phyloP scores from a whole-genome alignment of 352 stramenopile genomes.

The Peronosclerospora sorghi region DNA sequence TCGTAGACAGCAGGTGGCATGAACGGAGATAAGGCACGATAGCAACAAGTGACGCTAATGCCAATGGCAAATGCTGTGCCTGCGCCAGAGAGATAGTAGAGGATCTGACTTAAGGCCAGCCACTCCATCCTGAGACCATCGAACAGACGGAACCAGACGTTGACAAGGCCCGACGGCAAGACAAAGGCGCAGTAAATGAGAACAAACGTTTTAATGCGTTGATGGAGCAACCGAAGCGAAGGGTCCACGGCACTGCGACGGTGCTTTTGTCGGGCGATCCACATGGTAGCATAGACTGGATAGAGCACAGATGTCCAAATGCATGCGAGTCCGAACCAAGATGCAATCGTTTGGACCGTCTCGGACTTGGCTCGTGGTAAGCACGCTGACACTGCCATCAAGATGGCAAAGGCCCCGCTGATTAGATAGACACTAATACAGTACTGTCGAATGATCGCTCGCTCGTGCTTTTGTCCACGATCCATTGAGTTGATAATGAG shows the following conservation, averaged over 20 bases:
- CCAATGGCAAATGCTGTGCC: constrained; percentile 51
- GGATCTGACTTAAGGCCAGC: constrained; percentile 34
- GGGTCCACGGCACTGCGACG: constrained; percentile 30
- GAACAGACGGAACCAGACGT: constrained; percentile 21
- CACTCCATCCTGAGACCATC: constrained; percentile 27
- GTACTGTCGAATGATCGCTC: constrained; percentile 41
- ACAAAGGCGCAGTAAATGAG: constrained; percentile 56
- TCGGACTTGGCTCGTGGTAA: constrained; percentile 23
- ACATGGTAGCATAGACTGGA: constrained; percentile 34
- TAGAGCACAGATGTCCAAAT: constrained; percentile 52
- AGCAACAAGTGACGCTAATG: constrained; percentile 50
- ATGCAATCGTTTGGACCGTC: constrained; percentile 23
- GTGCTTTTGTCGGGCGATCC: constrained; percentile 39
- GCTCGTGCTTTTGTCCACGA: constrained; percentile 35
- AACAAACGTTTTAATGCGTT: constrained; percentile 58
- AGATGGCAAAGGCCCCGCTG: constrained; percentile 23
- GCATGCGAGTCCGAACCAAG: constrained; percentile 34
- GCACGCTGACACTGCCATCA: constrained; percentile 24
- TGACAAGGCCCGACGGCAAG: constrained; percentile 48
- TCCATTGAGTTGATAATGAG: constrained; percentile 63
- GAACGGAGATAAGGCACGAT: constrained; percentile 40
- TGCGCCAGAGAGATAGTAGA: constrained; percentile 54
- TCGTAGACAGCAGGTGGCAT: constrained; percentile 56
- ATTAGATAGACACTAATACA: constrained; percentile 28
- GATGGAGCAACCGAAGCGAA: constrained; percentile 33